Evolutionary conservation across 352 stramenopile genomes (phyloP).

Genomic region (Globisporangium viniferum): DNA sequence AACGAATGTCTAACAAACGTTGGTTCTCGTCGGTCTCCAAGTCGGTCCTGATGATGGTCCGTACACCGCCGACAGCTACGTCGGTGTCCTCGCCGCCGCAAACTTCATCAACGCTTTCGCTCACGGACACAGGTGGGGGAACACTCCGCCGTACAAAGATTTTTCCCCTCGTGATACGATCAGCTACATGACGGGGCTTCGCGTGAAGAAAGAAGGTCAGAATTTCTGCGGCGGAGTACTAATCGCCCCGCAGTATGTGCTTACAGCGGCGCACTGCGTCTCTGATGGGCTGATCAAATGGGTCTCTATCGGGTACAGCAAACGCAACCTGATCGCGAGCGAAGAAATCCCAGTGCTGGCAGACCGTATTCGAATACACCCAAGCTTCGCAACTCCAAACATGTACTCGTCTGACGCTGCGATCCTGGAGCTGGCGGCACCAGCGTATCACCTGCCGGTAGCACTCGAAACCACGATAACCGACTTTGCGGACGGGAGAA

Average conservation of each 20-base stretch:
- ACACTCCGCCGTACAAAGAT: not conserved
- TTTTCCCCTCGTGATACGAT: not conserved
- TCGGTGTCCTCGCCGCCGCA: not conserved
- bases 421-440: slow-evolving; percentile 16
- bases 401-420: slow-evolving; percentile 19
- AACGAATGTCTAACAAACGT: no score
- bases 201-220: not conserved
- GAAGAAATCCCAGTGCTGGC: not conserved
- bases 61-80: slow-evolving; percentile 1
- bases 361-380: slow-evolving; percentile 27
- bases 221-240: slow-evolving; percentile 8
- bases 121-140: not conserved
- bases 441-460: slow-evolving; percentile 9
- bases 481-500: slow-evolving; percentile 8
- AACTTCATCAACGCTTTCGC: slow-evolving; percentile 15
- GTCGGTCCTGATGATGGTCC: not conserved
- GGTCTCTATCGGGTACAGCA: slow-evolving; percentile 15
- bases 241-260: slow-evolving; percentile 7
- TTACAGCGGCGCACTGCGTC: slow-evolving; percentile 8
- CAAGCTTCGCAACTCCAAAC: slow-evolving; percentile 14
- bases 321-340: slow-evolving; percentile 1
- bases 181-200: not conserved
- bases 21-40: slow-evolving; percentile 11
- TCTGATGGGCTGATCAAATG: slow-evolving; percentile 17
- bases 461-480: slow-evolving; percentile 2